Percentiles rank a stretch among this genome's conserved stretches.
Conservation (phyloP, 306 rosid genomes). For the Begonia peltatifolia region DNA sequence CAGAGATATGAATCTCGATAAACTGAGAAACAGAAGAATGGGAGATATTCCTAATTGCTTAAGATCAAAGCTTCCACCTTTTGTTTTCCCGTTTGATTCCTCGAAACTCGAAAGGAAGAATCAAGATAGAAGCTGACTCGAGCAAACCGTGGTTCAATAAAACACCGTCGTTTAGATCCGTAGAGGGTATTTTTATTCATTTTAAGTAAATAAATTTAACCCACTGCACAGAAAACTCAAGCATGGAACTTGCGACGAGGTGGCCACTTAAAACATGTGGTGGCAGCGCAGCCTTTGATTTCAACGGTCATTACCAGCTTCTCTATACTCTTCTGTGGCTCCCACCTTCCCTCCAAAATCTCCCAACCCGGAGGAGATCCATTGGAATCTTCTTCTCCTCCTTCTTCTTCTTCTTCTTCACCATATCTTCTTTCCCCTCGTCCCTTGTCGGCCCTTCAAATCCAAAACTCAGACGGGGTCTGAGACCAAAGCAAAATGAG, state of each 20-base stretch:
- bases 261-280: constrained; percentile 3
- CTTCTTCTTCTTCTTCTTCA: constrained; percentile 3
- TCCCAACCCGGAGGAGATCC: constrained; percentile 35
- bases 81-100: no score
- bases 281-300: not conserved
- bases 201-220: no score
- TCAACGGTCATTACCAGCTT: constrained; percentile 13
- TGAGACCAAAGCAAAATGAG: constrained; percentile 21
- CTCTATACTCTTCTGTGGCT: constrained; percentile 3
- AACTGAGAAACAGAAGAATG: no score
- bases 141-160: no score
- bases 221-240: not conserved
- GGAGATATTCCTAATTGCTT: no score
- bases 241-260: not conserved
- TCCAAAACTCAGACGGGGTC: not conserved
- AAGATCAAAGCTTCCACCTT: no score
- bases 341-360: constrained; percentile 31
- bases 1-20: no score
- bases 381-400: constrained; percentile 44
- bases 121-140: no score
- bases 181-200: no score
- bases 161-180: no score
- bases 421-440: not conserved
- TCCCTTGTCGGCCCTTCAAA: not conserved
- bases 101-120: no score